Evolutionary conservation across 768 basidiomycete genomes (phyloP).

Genomic region (Mycena vulgaris): DNA sequence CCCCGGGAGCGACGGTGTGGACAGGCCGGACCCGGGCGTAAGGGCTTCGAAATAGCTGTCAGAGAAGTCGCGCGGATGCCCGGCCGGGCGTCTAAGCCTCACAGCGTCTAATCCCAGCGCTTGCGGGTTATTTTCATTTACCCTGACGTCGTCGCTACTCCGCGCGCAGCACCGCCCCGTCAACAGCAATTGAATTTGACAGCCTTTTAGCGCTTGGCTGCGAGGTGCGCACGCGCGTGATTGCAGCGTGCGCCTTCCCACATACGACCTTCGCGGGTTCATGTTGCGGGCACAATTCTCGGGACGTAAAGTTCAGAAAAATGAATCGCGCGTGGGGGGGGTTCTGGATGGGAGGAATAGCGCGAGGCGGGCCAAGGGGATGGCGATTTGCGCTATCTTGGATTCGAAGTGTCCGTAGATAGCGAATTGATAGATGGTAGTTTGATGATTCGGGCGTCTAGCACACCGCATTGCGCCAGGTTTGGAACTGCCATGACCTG

Average conservation of each 20-base stretch:
- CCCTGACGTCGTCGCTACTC: conserved; percentile 3
- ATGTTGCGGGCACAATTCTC: neutral
- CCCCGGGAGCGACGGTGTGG: conserved; percentile 1
- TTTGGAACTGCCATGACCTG: neutral
- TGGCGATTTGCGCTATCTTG: no score
- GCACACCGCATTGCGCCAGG: conserved; percentile 3
- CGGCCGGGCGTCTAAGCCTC: neutral
- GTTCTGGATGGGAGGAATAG: neutral
- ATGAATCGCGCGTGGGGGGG: conserved; percentile 12
- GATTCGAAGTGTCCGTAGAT: no score
- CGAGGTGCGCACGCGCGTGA: conserved; percentile 5
- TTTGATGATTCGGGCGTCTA: conserved; percentile 18
- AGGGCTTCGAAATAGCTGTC: conserved; percentile 17
- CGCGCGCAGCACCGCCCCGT: conserved; percentile 22
- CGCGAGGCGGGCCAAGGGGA: conserved; percentile 1
- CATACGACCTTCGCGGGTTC: conserved; percentile 14
- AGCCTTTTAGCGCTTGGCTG: neutral
- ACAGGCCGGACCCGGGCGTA: conserved; percentile 5
- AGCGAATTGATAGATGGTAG: no score
- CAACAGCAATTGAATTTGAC: conserved; percentile 30
- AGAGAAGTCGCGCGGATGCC: no score
- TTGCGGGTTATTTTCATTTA: no score
- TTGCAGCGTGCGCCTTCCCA: neutral
- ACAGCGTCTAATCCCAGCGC: conserved; percentile 29
- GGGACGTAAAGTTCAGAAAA: conserved; percentile 20